phyloP scores from a whole-genome alignment of 768 basidiomycete species.

The Tylopilus balloui region DNA sequence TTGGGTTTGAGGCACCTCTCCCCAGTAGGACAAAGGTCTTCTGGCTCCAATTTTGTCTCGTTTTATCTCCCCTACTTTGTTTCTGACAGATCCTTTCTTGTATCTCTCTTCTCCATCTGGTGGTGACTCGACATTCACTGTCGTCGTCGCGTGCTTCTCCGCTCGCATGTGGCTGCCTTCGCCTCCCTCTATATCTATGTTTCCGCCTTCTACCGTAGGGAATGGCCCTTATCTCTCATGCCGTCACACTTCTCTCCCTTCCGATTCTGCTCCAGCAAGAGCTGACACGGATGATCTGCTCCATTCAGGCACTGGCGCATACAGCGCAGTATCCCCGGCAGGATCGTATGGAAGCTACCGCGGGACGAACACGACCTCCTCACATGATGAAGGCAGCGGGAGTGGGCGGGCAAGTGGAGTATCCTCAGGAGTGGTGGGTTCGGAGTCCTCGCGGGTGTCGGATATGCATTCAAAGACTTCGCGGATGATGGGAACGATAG shows the following conservation, averaged over 20 bases:
- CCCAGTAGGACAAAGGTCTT: neutral
- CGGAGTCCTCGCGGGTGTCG: slow-evolving; percentile 11
- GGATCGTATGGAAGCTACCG: slow-evolving; percentile 24
- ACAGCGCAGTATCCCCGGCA: slow-evolving; percentile 19
- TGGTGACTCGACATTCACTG: slow-evolving; percentile 6
- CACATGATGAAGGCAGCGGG: slow-evolving; percentile 14
- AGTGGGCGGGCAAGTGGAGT: slow-evolving; percentile 11
- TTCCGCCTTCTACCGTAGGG: neutral
- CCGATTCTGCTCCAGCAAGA: neutral
- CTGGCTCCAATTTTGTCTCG: neutral
- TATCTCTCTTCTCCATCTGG: neutral
- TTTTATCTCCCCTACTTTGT: neutral
- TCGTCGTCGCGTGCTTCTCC: neutral
- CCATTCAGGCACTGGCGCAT: slow-evolving; percentile 14
- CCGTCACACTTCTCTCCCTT: neutral
- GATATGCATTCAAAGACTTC: slow-evolving; percentile 1
- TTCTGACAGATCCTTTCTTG: slow-evolving; percentile 1
- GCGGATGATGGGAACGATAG: neutral
- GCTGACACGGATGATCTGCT: slow-evolving; percentile 9
- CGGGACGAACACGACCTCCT: slow-evolving; percentile 19
- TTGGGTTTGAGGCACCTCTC: neutral
- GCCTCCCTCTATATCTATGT: neutral
- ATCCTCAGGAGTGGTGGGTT: slow-evolving; percentile 12
- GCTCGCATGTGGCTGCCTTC: neutral
- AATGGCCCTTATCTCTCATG: neutral